Conservation (phyloP, 2,329 filamentous ascomycete species). For the Colletotrichum costaricense region DNA sequence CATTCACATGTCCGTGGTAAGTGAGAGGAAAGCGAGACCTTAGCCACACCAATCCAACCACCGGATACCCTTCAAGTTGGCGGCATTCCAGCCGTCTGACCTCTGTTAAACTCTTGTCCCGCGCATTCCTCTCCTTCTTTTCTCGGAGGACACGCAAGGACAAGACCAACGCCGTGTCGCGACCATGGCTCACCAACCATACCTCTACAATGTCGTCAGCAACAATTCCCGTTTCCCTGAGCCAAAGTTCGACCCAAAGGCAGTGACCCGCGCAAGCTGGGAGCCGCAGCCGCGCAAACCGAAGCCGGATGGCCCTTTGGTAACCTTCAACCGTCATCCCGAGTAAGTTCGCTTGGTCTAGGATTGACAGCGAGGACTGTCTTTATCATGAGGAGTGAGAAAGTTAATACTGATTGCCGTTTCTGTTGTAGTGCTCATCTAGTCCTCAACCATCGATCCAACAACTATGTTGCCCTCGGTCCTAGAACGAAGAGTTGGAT, state of each 20-base stretch:
- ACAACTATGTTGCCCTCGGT: conserved; percentile 74
- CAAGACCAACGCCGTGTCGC: neutral
- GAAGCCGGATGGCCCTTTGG: conserved; percentile 78
- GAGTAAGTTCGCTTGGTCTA: conserved; percentile 68
- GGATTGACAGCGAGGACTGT: neutral
- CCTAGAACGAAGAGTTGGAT: conserved; percentile 77
- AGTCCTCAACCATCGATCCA: conserved; percentile 71
- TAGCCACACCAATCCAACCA: neutral
- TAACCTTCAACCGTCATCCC: conserved; percentile 88
- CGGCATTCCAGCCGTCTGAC: conserved; percentile 16
- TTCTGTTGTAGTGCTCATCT: conserved; percentile 63
- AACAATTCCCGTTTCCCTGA: conserved; percentile 65
- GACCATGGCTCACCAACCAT: conserved; percentile 64
- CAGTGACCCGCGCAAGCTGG: conserved; percentile 83
- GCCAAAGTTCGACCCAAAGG: conserved; percentile 85
- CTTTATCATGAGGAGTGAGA: too few species aligned
- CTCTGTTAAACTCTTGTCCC: neutral
- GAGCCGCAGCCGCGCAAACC: conserved; percentile 69
- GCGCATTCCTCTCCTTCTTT: conserved; percentile 7
- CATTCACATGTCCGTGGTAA: conserved; percentile 16
- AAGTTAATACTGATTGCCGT: neutral
- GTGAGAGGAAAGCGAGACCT: neutral
- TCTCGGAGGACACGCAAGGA: neutral
- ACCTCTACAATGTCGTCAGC: conserved; percentile 73
- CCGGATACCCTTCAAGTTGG: neutral